phyloP scores from a whole-genome alignment of 257 asterid genomes.

The Misopates orontium region DNA sequence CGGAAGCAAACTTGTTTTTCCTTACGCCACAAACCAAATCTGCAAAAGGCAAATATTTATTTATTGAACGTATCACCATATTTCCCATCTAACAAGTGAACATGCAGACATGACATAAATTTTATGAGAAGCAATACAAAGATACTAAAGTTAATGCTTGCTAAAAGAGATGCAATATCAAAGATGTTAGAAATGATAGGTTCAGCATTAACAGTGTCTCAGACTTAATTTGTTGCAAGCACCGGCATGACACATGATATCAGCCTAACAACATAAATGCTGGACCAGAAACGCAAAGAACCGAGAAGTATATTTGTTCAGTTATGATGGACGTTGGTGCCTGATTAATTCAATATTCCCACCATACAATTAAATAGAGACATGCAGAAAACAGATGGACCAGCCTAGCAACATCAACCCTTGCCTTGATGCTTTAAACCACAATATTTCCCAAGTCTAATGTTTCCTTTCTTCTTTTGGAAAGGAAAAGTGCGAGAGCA shows the following conservation, averaged over 20 bases:
- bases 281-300: too few species aligned
- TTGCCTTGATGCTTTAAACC: constrained; percentile 8
- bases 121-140: constrained; percentile 10
- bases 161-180: constrained; percentile 14
- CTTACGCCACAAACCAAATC: constrained; percentile 71
- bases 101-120: constrained; percentile 10
- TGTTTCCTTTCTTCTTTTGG: constrained; percentile 17
- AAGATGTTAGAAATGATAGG: not conserved
- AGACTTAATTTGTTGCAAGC: not conserved
- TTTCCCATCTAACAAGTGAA: not conserved
- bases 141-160: not conserved
- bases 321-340: not conserved
- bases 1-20: constrained; percentile 61
- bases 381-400: constrained; percentile 18
- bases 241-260: constrained; percentile 16
- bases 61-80: too few species aligned
- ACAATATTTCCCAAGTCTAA: constrained; percentile 1
- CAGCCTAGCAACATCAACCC: constrained; percentile 10
- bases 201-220: too few species aligned
- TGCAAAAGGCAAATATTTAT: constrained; percentile 33
- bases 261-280: not conserved
- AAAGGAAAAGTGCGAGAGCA: constrained; percentile 2
- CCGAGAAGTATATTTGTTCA: not conserved
- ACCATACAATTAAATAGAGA: constrained; percentile 9
- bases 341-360: constrained; percentile 1